Conservation (phyloP, 495 filamentous ascomycete genomes). For the Corynascus novoguineensis region DNA sequence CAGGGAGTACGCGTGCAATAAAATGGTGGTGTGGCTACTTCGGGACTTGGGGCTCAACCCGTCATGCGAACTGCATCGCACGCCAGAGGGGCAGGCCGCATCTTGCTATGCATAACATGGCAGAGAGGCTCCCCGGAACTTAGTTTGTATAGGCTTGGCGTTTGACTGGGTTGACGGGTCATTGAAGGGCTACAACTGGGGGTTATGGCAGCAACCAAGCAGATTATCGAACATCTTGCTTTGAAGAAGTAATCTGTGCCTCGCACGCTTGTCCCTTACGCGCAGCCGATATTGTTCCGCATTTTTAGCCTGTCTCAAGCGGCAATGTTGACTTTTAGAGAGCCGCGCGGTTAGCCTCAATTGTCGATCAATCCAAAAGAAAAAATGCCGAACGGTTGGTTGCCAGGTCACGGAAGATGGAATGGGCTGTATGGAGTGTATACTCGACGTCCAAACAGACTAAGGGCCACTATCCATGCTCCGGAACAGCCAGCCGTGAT, state of each 20-base stretch:
- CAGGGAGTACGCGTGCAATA: not conserved
- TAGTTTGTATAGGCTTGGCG: not conserved
- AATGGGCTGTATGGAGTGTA: not conserved
- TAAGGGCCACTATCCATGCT: not conserved
- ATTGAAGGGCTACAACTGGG: not conserved
- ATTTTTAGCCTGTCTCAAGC: not conserved
- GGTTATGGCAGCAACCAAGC: not conserved
- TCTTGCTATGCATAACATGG: not conserved
- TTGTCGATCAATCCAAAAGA: not conserved
- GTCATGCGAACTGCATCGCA: not conserved
- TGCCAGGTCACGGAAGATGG: not conserved
- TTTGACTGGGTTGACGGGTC: not conserved
- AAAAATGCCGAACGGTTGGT: not conserved
- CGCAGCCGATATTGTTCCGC: not conserved
- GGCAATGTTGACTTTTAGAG: not conserved
- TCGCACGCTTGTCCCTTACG: not conserved
- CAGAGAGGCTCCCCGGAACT: not conserved
- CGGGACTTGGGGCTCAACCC: not conserved
- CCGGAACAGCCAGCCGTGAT: constrained; percentile 1
- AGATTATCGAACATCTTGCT: not conserved
- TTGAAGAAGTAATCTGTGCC: too few relatives aligned
- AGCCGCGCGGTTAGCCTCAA: constrained; percentile 3
- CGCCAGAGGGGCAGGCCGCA: not conserved
- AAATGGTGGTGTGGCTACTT: not conserved
- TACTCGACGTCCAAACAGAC: not conserved